Conservation (phyloP, 2,329 filamentous ascomycete species). For the Colletotrichum melonis region DNA sequence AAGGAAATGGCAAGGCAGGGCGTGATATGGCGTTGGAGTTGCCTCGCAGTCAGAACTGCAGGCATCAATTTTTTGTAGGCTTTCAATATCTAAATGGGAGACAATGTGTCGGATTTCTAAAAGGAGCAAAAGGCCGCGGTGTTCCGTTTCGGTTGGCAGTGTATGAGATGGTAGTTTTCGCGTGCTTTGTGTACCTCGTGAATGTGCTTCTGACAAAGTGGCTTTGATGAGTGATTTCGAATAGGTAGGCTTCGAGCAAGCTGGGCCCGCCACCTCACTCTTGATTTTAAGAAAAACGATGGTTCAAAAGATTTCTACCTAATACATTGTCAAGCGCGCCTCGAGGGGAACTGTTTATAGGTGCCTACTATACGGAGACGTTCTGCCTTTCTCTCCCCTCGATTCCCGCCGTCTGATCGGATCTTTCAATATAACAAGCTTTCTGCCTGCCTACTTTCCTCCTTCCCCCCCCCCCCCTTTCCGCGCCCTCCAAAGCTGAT, state of each 20-base stretch:
- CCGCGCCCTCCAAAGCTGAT: not conserved
- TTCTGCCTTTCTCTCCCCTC: not conserved
- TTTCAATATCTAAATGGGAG: slow-evolving; percentile 32
- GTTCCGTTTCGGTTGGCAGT: too few relatives aligned
- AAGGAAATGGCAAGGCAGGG: slow-evolving; percentile 5
- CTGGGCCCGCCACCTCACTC: too few relatives aligned
- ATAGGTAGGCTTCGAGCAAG: too few relatives aligned
- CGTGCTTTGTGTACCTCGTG: not conserved
- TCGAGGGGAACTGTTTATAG: too few relatives aligned
- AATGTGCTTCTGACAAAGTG: too few relatives aligned
- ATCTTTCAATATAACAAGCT: not conserved
- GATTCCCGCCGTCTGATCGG: not conserved
- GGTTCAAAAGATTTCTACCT: too few relatives aligned
- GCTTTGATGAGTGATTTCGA: too few relatives aligned
- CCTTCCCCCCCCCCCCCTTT: too few relatives aligned
- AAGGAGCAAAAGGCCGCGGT: too few relatives aligned
- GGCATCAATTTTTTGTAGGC: slow-evolving; percentile 32
- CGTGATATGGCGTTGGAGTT: slow-evolving; percentile 32
- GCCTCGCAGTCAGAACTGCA: slow-evolving; percentile 28
- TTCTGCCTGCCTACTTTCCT: not conserved
- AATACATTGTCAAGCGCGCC: too few relatives aligned
- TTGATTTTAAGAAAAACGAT: too few relatives aligned
- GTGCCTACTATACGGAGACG: too few relatives aligned
- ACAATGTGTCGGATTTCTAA: slow-evolving; percentile 15
- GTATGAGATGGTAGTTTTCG: not conserved